phyloP scores from a whole-genome alignment of 2,329 filamentous ascomycete species.

The Aschersonia sp. region DNA sequence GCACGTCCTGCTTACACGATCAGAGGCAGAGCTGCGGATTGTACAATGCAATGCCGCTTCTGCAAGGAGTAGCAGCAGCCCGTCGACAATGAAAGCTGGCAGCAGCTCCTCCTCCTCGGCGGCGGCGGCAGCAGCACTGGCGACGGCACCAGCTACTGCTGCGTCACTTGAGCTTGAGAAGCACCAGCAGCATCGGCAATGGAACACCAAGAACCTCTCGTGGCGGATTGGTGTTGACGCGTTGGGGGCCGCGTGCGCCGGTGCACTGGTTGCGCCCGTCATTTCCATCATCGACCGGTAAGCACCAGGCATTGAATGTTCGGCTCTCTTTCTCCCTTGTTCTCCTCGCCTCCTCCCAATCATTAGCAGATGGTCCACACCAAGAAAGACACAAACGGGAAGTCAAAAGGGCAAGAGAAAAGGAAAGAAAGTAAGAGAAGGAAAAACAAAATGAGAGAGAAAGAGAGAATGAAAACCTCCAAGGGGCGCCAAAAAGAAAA shows the following conservation, averaged over 20 bases:
- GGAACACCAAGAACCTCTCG: slow-evolving; percentile 65
- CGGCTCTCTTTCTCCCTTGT: too few species aligned
- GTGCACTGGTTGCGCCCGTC: slow-evolving; percentile 63
- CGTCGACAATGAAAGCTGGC: too few species aligned
- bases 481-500: neutral
- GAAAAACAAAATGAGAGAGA: neutral
- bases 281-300: slow-evolving; percentile 83
- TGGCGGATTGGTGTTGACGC: slow-evolving; percentile 53
- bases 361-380: too few species aligned
- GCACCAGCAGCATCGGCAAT: slow-evolving; percentile 35
- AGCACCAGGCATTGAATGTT: neutral
- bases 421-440: neutral
- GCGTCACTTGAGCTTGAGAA: neutral
- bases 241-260: slow-evolving; percentile 55
- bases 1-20: too few species aligned
- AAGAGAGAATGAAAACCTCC: too few species aligned
- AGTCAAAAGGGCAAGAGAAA: neutral
- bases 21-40: too few species aligned
- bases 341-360: too few species aligned
- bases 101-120: too few species aligned
- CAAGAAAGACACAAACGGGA: neutral
- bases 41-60: too few species aligned
- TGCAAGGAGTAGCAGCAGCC: too few species aligned
- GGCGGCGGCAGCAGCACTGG: too few species aligned
- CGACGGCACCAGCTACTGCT: neutral